Conservation (phyloP, 2,329 filamentous ascomycete genomes). For the Podosphaera leucotricha region DNA sequence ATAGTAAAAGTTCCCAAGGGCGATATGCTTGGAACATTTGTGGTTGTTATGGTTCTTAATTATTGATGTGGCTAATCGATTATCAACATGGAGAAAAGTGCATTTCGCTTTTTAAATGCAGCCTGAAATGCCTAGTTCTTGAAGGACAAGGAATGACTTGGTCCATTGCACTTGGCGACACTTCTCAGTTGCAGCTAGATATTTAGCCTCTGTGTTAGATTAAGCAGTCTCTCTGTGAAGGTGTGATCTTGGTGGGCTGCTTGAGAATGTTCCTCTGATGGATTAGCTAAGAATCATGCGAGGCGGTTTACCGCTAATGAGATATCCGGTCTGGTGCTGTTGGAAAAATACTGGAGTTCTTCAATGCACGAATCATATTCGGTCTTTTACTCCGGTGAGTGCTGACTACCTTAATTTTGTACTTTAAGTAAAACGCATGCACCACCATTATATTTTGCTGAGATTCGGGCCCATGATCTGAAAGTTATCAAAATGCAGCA, state of each 20-base stretch:
- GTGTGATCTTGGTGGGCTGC: neutral
- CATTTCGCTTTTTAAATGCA: neutral
- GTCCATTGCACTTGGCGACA: neutral
- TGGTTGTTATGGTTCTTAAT: constrained; percentile 1
- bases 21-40: neutral
- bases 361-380: neutral
- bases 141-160: too few relatives aligned
- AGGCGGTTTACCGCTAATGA: neutral
- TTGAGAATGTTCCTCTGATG: neutral
- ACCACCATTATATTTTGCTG: too few relatives aligned
- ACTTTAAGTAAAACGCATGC: too few relatives aligned
- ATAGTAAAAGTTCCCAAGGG: neutral
- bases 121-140: too few relatives aligned
- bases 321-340: neutral
- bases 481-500: too few relatives aligned
- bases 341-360: neutral
- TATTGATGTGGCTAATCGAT: neutral
- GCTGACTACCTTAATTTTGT: too few relatives aligned
- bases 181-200: neutral
- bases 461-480: too few relatives aligned
- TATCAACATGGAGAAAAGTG: neutral
- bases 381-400: too few relatives aligned
- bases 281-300: neutral
- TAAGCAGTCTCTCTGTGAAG: neutral
- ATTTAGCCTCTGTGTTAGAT: neutral